phyloP scores from a whole-genome alignment of 805 yeast species.

The Kregervanrija fluxuum region DNA sequence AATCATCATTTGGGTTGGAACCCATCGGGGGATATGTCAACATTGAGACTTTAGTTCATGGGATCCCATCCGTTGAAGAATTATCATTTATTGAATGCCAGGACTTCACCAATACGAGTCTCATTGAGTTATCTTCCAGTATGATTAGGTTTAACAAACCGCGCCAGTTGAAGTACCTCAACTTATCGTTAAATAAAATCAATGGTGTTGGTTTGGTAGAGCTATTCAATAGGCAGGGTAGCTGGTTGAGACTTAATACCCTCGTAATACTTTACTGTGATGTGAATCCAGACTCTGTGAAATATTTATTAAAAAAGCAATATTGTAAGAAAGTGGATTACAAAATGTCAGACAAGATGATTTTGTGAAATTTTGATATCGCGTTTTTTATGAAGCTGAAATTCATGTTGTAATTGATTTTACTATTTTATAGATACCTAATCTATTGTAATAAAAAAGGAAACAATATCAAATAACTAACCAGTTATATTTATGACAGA shows the following conservation, averaged over 20 bases:
- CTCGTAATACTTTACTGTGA: conserved; percentile 2
- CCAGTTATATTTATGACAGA: too few species aligned
- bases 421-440: too few species aligned
- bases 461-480: too few species aligned
- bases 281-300: conserved; percentile 1
- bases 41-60: background rate
- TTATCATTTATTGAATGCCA: conserved; percentile 2
- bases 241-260: background rate
- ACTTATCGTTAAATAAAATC: conserved; percentile 5
- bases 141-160: too few species aligned
- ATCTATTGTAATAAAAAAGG: too few species aligned
- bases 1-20: background rate
- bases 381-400: too few species aligned
- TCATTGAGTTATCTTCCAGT: too few species aligned
- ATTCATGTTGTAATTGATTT: too few species aligned
- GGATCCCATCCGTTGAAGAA: conserved; percentile 1
- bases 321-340: background rate
- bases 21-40: background rate
- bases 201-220: background rate
- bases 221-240: background rate
- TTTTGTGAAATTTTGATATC: background rate
- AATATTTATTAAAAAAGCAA: background rate
- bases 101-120: conserved; percentile 1
- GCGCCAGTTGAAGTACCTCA: conserved; percentile 1
- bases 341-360: conserved; percentile 4